Evolutionary conservation across 2,329 filamentous ascomycete species (phyloP), one percentile per base, ranked within the genome.

Genomic region (Fusarium chlamydosporum): DNA sequence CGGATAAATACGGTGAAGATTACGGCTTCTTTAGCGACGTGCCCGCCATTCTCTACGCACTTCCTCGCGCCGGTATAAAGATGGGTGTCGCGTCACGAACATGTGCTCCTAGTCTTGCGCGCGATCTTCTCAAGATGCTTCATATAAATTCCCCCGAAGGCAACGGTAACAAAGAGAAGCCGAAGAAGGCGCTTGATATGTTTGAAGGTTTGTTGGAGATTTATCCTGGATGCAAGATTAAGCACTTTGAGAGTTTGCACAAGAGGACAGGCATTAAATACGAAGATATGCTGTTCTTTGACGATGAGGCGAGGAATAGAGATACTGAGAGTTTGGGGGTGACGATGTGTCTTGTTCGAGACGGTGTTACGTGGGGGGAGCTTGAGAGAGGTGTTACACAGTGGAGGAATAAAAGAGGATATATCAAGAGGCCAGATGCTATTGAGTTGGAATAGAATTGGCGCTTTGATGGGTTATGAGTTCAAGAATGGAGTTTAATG

Each of bases 241-340:
- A 88, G 66, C 95, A 98, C 79, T 96, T 98, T 74, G 85, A 90
- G 74, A 83, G 86, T 7, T 83, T 98, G 71, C 87, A 91, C 11
- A 87, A 90, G 76, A 85, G 88, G 57, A 94, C 91, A 15, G 89
- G 89, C 2, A 79, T 97, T 4, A 81, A 83, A 7, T 97, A 88
- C 75, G 86, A 91, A 68, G 93, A 97, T 47, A 97, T 98, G 91
- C 78, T 98, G 34, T 98, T 98, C 79, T 98, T 98, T 71, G 95
- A 98, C 73, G 95, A 98, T 73, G 95, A 98, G 85, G 84, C 85
- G 53, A 82, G 95, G 64, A 98, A 98, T 76, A 84, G 88, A 60
- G 94, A 97, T 76, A 95, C 97, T 1, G 88, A 90, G 81, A 82
- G 76, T 27, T 75, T 97, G 50, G 94, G 94, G 0, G 91, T 97